Evolutionary conservation across 192 early-diverging fungal genomes (phyloP).

Genomic region (Coemansia sp.): DNA sequence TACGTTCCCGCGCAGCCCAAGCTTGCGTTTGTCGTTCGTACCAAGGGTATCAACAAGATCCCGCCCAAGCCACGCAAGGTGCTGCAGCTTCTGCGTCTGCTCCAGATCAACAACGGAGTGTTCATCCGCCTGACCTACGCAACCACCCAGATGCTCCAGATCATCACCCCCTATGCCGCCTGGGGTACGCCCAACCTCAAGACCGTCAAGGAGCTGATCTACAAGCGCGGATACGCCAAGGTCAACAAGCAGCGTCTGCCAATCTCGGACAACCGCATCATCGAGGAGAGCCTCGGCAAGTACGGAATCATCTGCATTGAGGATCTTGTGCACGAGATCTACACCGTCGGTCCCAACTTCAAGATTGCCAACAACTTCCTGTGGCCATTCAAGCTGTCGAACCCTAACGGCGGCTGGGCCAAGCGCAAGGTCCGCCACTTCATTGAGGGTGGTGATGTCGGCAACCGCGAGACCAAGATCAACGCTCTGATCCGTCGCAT

Average conservation of each 20-base stretch:
- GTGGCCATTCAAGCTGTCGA: constrained; percentile 99
- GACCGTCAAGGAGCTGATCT: constrained; percentile 97
- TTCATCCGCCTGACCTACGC: constrained; percentile 96
- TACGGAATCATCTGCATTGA: constrained; percentile 97
- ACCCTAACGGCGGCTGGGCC: constrained; percentile 95
- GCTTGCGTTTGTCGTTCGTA: constrained; percentile 97
- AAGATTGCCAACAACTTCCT: constrained; percentile 98
- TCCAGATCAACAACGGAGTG: constrained; percentile 99
- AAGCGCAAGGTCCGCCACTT: constrained; percentile 95
- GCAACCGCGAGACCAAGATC: constrained; percentile 97
- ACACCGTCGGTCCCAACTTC: constrained; percentile 97
- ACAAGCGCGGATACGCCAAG: constrained; percentile 99
- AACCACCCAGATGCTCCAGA: constrained; percentile 96
- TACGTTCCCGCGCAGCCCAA: constrained; percentile 96
- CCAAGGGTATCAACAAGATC: constrained; percentile 99
- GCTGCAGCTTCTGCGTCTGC: constrained; percentile 96
- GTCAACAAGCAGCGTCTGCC: constrained; percentile 96
- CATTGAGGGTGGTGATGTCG: constrained; percentile 96
- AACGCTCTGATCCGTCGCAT: constrained; percentile 95
- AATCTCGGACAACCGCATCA: constrained; percentile 94
- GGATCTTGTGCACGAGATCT: constrained; percentile 98
- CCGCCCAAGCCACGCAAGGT: constrained; percentile 99
- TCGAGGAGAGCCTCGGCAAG: constrained; percentile 90
- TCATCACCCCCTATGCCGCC: constrained; percentile 94
- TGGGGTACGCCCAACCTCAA: constrained; percentile 97